Conservation (phyloP, 768 basidiomycete genomes). For the Imleria badia region DNA sequence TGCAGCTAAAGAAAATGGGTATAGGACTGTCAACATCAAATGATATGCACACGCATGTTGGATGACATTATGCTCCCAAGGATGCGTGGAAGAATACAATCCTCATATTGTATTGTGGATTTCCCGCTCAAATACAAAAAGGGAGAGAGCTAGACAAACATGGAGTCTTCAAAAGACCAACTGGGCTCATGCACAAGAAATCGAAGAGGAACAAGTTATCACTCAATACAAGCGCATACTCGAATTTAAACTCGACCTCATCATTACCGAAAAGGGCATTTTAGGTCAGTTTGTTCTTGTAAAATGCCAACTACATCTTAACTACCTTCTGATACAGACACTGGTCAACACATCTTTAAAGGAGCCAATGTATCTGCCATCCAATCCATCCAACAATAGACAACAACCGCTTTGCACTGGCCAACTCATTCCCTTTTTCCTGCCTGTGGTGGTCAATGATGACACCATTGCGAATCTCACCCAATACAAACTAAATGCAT, state of each 20-base stretch:
- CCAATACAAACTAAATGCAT: slow-evolving; percentile 64
- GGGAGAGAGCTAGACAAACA: slow-evolving; percentile 97
- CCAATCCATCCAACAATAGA: slow-evolving; percentile 97
- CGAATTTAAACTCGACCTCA: slow-evolving; percentile 91
- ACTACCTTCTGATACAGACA: slow-evolving; percentile 50
- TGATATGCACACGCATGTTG: slow-evolving; percentile 91
- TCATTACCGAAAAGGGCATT: slow-evolving; percentile 97
- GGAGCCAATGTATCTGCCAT: slow-evolving; percentile 90
- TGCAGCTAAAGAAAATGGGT: slow-evolving; percentile 67
- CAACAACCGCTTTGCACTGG: slow-evolving; percentile 98
- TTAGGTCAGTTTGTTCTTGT: slow-evolving; percentile 59
- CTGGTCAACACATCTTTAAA: slow-evolving; percentile 88
- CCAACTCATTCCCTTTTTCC: slow-evolving; percentile 83
- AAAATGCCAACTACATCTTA: not conserved
- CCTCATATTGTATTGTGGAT: slow-evolving; percentile 88
- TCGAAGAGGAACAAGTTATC: slow-evolving; percentile 98
- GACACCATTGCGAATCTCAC: slow-evolving; percentile 43
- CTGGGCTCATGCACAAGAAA: slow-evolving; percentile 88
- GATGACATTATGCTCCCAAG: slow-evolving; percentile 94
- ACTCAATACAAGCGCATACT: slow-evolving; percentile 77
- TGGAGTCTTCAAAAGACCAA: slow-evolving; percentile 94
- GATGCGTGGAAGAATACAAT: slow-evolving; percentile 89
- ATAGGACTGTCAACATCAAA: slow-evolving; percentile 95
- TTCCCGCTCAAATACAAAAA: slow-evolving; percentile 99
- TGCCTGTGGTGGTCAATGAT: slow-evolving; percentile 41